A percentile compares a stretch with the other conserved stretches of the same genome.
Evolutionary conservation across 2,329 filamentous ascomycete genomes (phyloP).

Genomic region (Trichoderma semiorbis): DNA sequence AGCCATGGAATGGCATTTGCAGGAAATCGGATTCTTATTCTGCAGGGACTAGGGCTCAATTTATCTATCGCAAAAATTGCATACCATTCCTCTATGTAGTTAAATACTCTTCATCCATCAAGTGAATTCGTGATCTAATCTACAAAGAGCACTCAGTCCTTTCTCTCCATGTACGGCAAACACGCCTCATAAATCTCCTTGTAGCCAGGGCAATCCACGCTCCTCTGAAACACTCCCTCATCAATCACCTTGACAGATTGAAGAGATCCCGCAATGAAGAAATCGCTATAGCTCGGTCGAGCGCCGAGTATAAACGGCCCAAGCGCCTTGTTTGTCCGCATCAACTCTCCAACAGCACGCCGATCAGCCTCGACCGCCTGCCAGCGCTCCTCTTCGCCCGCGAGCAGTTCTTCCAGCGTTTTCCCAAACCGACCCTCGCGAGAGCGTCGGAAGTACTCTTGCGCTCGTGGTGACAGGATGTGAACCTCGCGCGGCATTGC

Average conservation of each 20-base stretch:
- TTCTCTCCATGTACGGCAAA: constrained; percentile 1
- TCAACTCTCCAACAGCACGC: not conserved
- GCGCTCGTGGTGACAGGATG: not conserved
- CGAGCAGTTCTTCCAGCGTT: not conserved
- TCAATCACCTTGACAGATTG: not conserved
- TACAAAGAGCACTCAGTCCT: not conserved
- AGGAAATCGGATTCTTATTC: not conserved
- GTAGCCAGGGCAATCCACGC: not conserved
- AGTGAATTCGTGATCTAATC: not conserved
- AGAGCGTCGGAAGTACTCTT: not conserved
- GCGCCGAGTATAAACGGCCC: constrained; percentile 4
- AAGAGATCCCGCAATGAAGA: constrained; percentile 5
- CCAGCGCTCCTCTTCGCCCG: not conserved
- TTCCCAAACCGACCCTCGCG: not conserved
- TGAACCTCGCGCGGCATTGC: not conserved
- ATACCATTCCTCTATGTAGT: not conserved
- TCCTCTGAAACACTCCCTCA: not conserved
- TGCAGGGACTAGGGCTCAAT: not conserved
- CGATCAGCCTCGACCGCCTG: not conserved
- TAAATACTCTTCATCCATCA: not conserved
- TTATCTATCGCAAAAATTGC: not conserved
- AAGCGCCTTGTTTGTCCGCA: not conserved
- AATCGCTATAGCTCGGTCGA: not conserved
- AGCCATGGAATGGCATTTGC: not conserved
- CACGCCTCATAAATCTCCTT: constrained; percentile 1